Percentiles rank a stretch among this genome's conserved stretches.
Evolutionary conservation across 441 rosid genomes (phyloP).

Genomic region (Euphorbia corollata): DNA sequence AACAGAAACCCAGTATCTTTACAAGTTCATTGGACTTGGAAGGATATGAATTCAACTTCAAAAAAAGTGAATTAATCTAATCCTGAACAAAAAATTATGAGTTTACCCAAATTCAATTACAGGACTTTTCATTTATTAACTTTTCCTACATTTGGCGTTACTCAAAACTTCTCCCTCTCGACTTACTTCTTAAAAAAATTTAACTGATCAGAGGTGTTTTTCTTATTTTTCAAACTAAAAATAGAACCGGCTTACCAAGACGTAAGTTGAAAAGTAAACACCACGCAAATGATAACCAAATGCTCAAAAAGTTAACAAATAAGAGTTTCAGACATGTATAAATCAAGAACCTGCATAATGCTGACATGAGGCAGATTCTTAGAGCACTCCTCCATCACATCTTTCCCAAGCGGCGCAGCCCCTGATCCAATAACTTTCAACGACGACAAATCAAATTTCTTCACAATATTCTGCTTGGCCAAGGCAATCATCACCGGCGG

Average conservation of each 20-base stretch:
- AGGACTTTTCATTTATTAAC: not conserved
- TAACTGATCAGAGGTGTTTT: no score
- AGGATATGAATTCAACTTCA: not conserved
- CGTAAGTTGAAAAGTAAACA: no score
- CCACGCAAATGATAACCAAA: no score
- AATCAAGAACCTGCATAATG: constrained; percentile 39
- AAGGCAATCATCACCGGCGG: constrained; percentile 70
- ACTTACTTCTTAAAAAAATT: no score
- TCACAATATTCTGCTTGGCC: constrained; percentile 43
- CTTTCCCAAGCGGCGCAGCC: constrained; percentile 81
- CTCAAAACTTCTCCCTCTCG: no score
- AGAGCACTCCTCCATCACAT: constrained; percentile 65
- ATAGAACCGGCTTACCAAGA: no score
- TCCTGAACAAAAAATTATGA: not conserved
- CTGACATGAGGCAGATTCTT: constrained; percentile 45
- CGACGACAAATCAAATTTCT: constrained; percentile 54
- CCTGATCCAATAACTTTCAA: constrained; percentile 51
- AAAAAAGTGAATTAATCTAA: not conserved
- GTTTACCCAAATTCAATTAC: not conserved
- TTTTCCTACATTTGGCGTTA: not conserved
- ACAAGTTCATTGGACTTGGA: not conserved
- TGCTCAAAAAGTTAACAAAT: not conserved
- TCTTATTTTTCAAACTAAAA: no score
- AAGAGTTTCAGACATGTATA: not conserved
- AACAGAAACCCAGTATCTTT: not conserved